Percentiles rank a stretch among this genome's conserved stretches.
These are phyloP conservation scores for Corynascus novoguineensis DNA, from an alignment of 495 filamentous ascomycete species.

Conservation along the genomic window DNA sequence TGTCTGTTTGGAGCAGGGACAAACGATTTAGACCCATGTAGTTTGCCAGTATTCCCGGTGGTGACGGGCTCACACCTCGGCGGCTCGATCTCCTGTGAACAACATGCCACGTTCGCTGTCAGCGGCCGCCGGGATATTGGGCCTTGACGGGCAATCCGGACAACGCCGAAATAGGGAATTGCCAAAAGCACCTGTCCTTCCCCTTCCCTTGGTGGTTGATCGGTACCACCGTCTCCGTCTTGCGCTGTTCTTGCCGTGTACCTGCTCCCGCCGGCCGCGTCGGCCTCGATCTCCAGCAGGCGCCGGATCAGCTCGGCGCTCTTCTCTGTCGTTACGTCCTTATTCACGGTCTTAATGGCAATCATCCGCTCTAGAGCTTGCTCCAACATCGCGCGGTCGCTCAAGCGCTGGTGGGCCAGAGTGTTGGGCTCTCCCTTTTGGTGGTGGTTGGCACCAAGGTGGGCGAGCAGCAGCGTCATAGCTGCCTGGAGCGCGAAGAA, in stretches of 20 bases:
- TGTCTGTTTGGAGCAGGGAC: neutral
- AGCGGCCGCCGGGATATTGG: neutral
- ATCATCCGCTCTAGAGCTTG: slow-evolving; percentile 38
- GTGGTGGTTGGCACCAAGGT: slow-evolving; percentile 12
- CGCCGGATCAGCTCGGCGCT: slow-evolving; percentile 31
- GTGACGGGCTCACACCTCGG: neutral
- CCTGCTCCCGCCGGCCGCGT: slow-evolving; percentile 22
- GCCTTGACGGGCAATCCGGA: slow-evolving; percentile 12
- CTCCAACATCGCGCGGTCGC: slow-evolving; percentile 44
- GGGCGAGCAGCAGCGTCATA: slow-evolving; percentile 28
- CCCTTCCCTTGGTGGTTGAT: too few species aligned
- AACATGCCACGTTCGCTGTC: neutral
- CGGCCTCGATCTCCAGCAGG: slow-evolving; percentile 35
- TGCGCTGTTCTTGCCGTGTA: neutral
- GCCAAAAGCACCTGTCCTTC: slow-evolving; percentile 3
- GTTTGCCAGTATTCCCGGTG: neutral
- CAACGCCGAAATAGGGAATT: slow-evolving; percentile 22
- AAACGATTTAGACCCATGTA: neutral
- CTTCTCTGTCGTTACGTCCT: slow-evolving; percentile 31
- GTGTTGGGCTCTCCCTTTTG: slow-evolving; percentile 13
- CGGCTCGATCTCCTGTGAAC: neutral
- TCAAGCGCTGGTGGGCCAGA: slow-evolving; percentile 36
- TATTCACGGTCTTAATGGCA: slow-evolving; percentile 25
- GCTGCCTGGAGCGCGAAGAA: slow-evolving; percentile 33
- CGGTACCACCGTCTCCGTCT: neutral